Evolutionary conservation across 306 rosid species (phyloP), one percentile per base, ranked within the genome.

Genomic region (Cicer cuneatum): DNA sequence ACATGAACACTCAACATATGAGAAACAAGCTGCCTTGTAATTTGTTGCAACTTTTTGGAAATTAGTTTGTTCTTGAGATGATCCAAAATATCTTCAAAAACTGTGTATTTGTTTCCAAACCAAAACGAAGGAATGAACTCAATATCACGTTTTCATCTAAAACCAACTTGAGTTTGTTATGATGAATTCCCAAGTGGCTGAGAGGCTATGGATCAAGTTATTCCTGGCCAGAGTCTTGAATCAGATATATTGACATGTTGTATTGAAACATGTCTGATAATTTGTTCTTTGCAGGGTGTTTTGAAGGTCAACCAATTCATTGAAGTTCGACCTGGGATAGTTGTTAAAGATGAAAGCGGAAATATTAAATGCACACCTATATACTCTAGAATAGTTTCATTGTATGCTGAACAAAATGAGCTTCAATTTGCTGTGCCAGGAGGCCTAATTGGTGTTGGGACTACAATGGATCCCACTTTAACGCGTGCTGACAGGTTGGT

Each of bases 261-360:
- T 37, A 66, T 40, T 40, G 5, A 10, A 51, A 18, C 62, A 18
- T 8, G 39, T 38, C 19, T 71, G 53, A 78, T 61, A 29, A 46
- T 81, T 54, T 47, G 33, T 80, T 82, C 15, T 43, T 79, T 83
- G 63, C 78, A 90, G 98, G 97, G 97, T 79, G 99, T 94, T 83
- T 78, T 94, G 83, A 91, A 80, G 84, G 96, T 94, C 71, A 94
- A 92, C 71, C 98, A 94, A 78, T 88, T 84, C 79, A 88, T 94
- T 15, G 98, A 94, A 90, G 97, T 94, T 86, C 98, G 98, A 80
- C 98, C 97, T 19, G 98, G 98, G 49, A 91, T 91, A 72, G 96
- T 94, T 70, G 94, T 91, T 69, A 94, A 94, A 77, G 98, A 94
- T 19, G 97, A 94, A 83, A 86, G 76, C 75, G 98, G 98, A 77